Evolutionary conservation across 2,329 filamentous ascomycete genomes (phyloP).

Genomic region (Apiospora malaysiana): DNA sequence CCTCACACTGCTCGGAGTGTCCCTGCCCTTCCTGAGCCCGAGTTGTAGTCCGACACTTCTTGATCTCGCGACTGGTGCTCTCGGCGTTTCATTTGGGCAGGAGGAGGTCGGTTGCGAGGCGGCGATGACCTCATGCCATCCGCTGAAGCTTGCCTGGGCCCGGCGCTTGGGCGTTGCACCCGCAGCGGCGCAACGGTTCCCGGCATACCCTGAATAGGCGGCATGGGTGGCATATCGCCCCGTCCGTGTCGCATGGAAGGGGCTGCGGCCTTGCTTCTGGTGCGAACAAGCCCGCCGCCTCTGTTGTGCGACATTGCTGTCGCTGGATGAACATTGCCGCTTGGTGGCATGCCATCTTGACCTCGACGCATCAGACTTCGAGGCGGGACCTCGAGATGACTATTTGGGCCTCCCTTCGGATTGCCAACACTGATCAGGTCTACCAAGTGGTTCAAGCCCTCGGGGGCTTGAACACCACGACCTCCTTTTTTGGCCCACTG

Average conservation of each 20-base stretch:
- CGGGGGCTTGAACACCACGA: conserved; percentile 40
- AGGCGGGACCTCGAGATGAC: conserved; percentile 31
- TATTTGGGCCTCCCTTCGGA: conserved; percentile 24
- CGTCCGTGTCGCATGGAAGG: conserved; percentile 27
- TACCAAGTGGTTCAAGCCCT: conserved; percentile 38
- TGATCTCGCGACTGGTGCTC: conserved; percentile 28
- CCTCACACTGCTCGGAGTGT: conserved; percentile 40
- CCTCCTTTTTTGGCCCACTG: conserved; percentile 38
- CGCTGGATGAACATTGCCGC: background rate
- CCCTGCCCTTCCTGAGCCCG: conserved; percentile 37
- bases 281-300: conserved; percentile 29
- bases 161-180: background rate
- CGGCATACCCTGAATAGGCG: conserved; percentile 27
- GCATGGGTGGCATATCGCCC: conserved; percentile 35
- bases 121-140: conserved; percentile 15
- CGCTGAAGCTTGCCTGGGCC: conserved; percentile 16
- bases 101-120: conserved; percentile 7
- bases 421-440: conserved; percentile 36
- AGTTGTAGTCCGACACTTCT: conserved; percentile 35
- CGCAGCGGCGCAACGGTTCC: background rate
- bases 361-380: conserved; percentile 34
- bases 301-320: conserved; percentile 15
- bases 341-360: conserved; percentile 27
- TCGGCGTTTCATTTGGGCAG: conserved; percentile 18
- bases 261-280: conserved; percentile 37